Evolutionary conservation across 306 rosid genomes (phyloP), one percentile per base, ranked within the genome.

Genomic region (Lablab purpureus): DNA sequence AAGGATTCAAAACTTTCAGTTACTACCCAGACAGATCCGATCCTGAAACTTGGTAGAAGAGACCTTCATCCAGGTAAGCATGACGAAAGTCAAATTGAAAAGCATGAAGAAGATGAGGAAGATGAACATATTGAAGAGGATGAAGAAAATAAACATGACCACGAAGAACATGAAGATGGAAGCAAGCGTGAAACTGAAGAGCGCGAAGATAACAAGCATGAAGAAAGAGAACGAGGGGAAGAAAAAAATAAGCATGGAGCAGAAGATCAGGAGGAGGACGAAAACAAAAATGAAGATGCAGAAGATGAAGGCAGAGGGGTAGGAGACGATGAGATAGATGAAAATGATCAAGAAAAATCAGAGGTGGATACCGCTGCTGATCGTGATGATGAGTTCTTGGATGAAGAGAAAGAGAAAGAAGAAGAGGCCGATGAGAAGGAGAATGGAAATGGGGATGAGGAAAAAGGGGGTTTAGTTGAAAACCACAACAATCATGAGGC

Each of bases 251-350:
- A 80, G 75, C 76, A 81, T 49, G 86, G 71, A 46, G 85, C 21
- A 34, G 87, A 83, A 65, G 90, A 83, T 50, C 91, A 67, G 71
- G 89, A 85, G 76, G 94, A 88, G 41, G 92, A 84, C 56, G 94
- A 88, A 84, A 83, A 17, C 80, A 87, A 79, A 82, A 74, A 59
- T 71, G 92, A 92, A 80, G 88, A 80, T 41, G 37, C 55, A 7
- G 93, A 92, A 67, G 92, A 84, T 73, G 90, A 81, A 43, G 91
- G 78, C 76, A 85, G 87, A 74, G 92, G 91, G 22, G 93, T 81
- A 51, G 92, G 87, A 63, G 96, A 88, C 9, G 96, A 81, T 34
- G 98, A 91, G 73, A 87, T 88, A 67, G 97, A 93, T 85, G 98
- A 90, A 83, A 87, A 84, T 58, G 96, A 89, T 81, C 89, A 76